Evolutionary conservation across 331 rosid species (phyloP).

Genomic region (Acacia concinna): DNA sequence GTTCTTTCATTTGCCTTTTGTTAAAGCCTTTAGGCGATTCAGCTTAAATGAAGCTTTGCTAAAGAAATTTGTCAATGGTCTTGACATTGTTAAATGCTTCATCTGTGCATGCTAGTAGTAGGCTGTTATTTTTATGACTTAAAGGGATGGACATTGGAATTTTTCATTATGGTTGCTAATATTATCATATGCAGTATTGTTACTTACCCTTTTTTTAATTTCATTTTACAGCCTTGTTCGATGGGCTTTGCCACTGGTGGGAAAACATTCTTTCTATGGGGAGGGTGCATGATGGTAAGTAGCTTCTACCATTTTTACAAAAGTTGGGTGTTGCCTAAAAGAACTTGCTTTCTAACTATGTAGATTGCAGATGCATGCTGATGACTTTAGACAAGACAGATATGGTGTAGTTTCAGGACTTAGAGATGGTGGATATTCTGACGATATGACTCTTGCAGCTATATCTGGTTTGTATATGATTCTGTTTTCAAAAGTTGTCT

Average conservation of each 20-base stretch:
- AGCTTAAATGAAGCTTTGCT: constrained; percentile 6
- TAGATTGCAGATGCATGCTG: constrained; percentile 89
- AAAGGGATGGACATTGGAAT: neutral
- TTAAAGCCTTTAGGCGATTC: neutral
- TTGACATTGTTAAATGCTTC: constrained; percentile 14
- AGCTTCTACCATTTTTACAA: constrained; percentile 24
- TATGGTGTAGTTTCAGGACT: constrained; percentile 86
- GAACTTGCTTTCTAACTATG: constrained; percentile 26
- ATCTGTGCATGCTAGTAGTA: constrained; percentile 2
- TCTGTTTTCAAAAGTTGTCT: neutral
- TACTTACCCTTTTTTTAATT: constrained; percentile 10
- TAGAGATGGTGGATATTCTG: constrained; percentile 93
- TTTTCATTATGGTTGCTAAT: neutral
- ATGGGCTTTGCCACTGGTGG: constrained; percentile 99
- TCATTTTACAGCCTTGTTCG: constrained; percentile 83
- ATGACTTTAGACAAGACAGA: constrained; percentile 77
- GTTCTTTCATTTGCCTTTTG: constrained; percentile 21
- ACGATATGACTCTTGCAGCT: constrained; percentile 99
- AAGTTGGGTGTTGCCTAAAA: constrained; percentile 3
- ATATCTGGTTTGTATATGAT: constrained; percentile 60
- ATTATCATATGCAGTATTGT: neutral
- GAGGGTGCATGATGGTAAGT: constrained; percentile 99
- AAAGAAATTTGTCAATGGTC: neutral
- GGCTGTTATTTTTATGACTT: constrained; percentile 16
- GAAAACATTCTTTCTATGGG: constrained; percentile 96